Base-by-base conservation (phyloP, 345 rosid species). In the Moricandia moricandioides region DNA sequence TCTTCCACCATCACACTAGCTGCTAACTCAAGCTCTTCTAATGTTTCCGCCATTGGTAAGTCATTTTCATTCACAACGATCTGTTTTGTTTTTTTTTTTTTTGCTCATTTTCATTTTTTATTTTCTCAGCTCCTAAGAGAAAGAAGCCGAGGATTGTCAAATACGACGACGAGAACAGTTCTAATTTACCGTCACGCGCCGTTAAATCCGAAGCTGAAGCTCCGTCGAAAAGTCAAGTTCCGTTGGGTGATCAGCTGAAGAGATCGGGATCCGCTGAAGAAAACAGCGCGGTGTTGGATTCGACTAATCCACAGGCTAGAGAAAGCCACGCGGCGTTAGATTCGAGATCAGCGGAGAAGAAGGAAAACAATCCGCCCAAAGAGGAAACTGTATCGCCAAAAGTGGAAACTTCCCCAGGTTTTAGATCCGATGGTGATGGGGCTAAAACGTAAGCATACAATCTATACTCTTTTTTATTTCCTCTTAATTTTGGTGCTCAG, bases 121-220 rank as follows among this genome's bases (percentile, higher is more conserved):
- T 67, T 79, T n/a, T 45, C 52, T 71, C 87, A 96, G 99, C 91
- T 35, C 99, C 99, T 0, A 96, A 88, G 86, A 86, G 99, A 81
- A 96, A 91, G 78, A 88, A 86, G 78, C 99, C 99, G 5, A 81
- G 97, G 64, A 90, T 88, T 1, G 80, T 91, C 5, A 95, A 86
- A 83, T 87, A 86, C 39, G 98, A 92, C 11, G 98, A 92, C 3
- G 99, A 96, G 57, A 87, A 79, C 78, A 85, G 86, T 57, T 76
- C 86, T 7, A 62, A 10, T 43, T 80, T 73, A 47, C 78, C 88
- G 2, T 83, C 78, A 40, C 84, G 92, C 2, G 83, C 63, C 56
- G 66, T 77, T 74, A 96, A 90, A 78, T 74, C 72, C 29, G 97
- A 87, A 70, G 67, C 58, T 1, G 93, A 88, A 70, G 88, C 85